Base-by-base conservation (phyloP, 768 basidiomycete genomes). In the Kwoniella bestiolae region DNA sequence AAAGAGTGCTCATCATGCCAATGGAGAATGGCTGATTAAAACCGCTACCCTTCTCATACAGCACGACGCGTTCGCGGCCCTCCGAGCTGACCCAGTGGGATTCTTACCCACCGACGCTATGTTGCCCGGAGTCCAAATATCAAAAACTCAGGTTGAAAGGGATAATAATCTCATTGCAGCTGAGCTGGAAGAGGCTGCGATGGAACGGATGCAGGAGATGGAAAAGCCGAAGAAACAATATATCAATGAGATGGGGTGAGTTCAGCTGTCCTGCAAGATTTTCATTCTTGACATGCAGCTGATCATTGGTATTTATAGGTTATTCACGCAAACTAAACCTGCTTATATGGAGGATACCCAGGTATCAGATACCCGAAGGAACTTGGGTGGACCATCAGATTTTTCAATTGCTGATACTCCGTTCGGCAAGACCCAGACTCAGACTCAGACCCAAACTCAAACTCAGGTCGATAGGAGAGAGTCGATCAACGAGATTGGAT, bases 291-390 rank as follows among this genome's bases (percentile, higher is more conserved):
- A 6, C 26, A 26, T 46, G 18, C 52, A 46, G 52, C 44, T 21
- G 16, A 55, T 34, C 28, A 4, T 29, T 29, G 3, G 8, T 45
- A 8, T 59, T 28, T 38, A 28, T 21, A 78, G 76, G 6, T 70
- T 78, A 55, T 77, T 80, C 68, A 80, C 79, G 5, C 79, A 80
- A 49, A 78, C 72, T 32, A 73, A 67, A 60, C 79, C 79, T n/a
- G 56, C 60, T 29, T 56, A 63, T 28, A 35, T 52, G 35, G 61
- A 63, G 7, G 55, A 53, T n/a, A 60, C 44, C 31, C 65, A 53
- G 38, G 28, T 57, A 12, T 23, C 21, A 14, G 34, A 29, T 9
- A n/a, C 28, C 11, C 29, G 60, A 23, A 21, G 56, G 11, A 26
- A 60, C 6, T 34, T 59, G n/a, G 64, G 56, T 45, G 64, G 50